A percentile compares a stretch with the other conserved stretches of the same genome.
Conservation (phyloP, 768 basidiomycete genomes). For the Boletellus emodensis region DNA sequence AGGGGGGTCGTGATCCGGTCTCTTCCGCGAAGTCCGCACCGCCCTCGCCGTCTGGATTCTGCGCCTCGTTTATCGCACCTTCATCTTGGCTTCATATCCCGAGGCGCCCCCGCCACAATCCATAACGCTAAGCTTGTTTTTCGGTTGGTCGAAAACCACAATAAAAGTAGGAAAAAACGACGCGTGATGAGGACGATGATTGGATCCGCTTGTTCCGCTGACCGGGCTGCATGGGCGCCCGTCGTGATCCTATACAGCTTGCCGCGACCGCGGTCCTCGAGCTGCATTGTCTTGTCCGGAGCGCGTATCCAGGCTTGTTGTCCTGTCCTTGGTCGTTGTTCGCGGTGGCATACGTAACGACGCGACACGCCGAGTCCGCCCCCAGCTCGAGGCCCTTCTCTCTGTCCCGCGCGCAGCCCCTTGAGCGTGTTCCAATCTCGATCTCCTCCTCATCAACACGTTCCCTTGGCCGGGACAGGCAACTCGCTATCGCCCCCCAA, state of each 20-base stretch:
- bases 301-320: slow-evolving; percentile 10
- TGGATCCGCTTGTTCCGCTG: slow-evolving; percentile 18
- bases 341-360: slow-evolving; percentile 24
- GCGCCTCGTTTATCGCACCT: neutral
- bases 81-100: neutral
- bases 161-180: no score
- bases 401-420: slow-evolving; percentile 1
- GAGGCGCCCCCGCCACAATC: neutral
- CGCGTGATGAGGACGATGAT: neutral
- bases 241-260: slow-evolving; percentile 22
- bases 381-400: no score
- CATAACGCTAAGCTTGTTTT: neutral
- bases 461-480: slow-evolving; percentile 31
- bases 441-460: slow-evolving; percentile 35
- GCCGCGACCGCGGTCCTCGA: neutral
- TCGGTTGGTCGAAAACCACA: no score
- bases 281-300: slow-evolving; percentile 8
- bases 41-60: neutral
- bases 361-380: slow-evolving; percentile 19
- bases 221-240: slow-evolving; percentile 14
- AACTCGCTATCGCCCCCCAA: slow-evolving; percentile 30
- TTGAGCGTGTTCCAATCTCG: slow-evolving; percentile 26
- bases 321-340: slow-evolving; percentile 9
- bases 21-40: neutral
- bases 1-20: slow-evolving; percentile 19